These are phyloP conservation scores for Chaetomiaceae sp. DNA, from an alignment of 2,329 filamentous ascomycete species.

Conservation along the genomic window DNA sequence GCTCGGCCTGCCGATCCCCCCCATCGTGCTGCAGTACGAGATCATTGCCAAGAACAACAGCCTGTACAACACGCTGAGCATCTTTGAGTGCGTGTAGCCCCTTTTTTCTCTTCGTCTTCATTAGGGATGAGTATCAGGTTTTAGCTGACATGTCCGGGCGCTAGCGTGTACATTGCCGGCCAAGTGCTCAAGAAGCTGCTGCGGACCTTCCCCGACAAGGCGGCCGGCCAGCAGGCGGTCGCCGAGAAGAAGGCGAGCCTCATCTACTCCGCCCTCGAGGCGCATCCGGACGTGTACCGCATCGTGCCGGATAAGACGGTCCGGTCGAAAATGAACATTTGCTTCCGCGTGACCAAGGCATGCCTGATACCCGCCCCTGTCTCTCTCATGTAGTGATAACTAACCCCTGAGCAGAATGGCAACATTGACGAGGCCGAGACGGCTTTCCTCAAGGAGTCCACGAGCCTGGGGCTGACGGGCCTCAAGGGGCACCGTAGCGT, in stretches of 20 bases:
- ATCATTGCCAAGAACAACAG: slow-evolving; percentile 89
- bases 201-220: slow-evolving; percentile 58
- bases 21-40: slow-evolving; percentile 76
- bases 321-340: slow-evolving; percentile 91
- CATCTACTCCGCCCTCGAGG: slow-evolving; percentile 75
- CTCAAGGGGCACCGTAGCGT: slow-evolving; percentile 86
- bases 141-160: slow-evolving; percentile 1
- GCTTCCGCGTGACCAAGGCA: slow-evolving; percentile 67
- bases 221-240: slow-evolving; percentile 70
- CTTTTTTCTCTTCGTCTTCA: background rate
- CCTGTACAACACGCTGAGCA: slow-evolving; percentile 91
- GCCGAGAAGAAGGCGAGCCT: slow-evolving; percentile 68
- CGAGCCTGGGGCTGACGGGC: slow-evolving; percentile 64
- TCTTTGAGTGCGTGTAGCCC: slow-evolving; percentile 64
- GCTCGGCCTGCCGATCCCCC: slow-evolving; percentile 71
- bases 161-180: slow-evolving; percentile 78
- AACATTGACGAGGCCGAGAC: slow-evolving; percentile 69
- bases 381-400: too few species aligned
- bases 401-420: too few species aligned
- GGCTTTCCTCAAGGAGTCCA: slow-evolving; percentile 69
- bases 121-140: too few species aligned
- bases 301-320: slow-evolving; percentile 70
- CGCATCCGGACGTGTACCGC: slow-evolving; percentile 65
- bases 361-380: slow-evolving; percentile 6
- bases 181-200: slow-evolving; percentile 78